Evolutionary conservation across 202 grass and related monocot genomes (phyloP).

Genomic region (Panicum hallii): DNA sequence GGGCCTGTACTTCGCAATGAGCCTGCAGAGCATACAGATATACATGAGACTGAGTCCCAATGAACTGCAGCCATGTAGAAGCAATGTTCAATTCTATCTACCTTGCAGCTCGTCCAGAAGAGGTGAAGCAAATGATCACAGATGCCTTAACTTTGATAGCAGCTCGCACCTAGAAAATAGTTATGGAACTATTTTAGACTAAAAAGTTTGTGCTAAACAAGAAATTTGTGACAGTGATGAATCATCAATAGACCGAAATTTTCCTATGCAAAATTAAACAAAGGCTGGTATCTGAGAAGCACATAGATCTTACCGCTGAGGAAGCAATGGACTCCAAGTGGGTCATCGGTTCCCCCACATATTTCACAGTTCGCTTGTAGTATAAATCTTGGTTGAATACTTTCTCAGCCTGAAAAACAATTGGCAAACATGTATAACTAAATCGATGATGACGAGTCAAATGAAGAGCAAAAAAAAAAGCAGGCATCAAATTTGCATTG

Average conservation of each 20-base stretch:
- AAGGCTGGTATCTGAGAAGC: slow-evolving; percentile 11
- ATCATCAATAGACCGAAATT: neutral
- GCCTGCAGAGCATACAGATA: slow-evolving; percentile 55
- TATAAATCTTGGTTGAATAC: slow-evolving; percentile 99
- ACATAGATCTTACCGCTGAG: slow-evolving; percentile 62
- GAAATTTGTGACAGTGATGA: too few relatives aligned
- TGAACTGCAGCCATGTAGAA: neutral
- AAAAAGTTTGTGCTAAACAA: neutral
- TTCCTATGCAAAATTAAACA: neutral
- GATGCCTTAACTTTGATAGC: slow-evolving; percentile 99
- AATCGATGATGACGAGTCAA: neutral
- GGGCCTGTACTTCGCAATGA: slow-evolving; percentile 98
- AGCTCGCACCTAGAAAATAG: slow-evolving; percentile 78
- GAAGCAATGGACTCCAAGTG: slow-evolving; percentile 99
- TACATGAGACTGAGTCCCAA: slow-evolving; percentile 20
- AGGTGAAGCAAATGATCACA: slow-evolving; percentile 96
- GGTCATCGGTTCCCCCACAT: slow-evolving; percentile 96
- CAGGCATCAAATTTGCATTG: neutral
- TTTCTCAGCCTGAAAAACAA: slow-evolving; percentile 87
- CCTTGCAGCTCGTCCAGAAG: slow-evolving; percentile 98
- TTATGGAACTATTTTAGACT: slow-evolving; percentile 38
- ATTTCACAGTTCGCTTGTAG: slow-evolving; percentile 92
- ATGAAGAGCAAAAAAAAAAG: neutral
- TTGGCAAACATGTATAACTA: neutral
- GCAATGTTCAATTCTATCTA: slow-evolving; percentile 43